phyloP scores from a whole-genome alignment of 2,329 filamentous ascomycete species.

The Fusarium mangiferae region DNA sequence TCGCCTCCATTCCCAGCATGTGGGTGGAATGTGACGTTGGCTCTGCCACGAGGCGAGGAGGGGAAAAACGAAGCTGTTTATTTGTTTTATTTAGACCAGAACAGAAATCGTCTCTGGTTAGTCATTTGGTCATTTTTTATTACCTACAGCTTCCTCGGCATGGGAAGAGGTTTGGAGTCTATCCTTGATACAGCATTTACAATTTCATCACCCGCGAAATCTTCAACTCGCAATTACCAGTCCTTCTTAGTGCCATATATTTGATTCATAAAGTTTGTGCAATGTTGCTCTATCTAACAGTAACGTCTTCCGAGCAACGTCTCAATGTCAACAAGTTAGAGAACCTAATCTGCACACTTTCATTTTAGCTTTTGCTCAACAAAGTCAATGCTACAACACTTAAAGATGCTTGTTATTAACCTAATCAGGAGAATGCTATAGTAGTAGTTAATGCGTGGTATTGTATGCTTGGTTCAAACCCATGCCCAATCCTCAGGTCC shows the following conservation, averaged over 20 bases:
- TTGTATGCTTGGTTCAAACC: constrained; percentile 18
- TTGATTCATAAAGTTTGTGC: neutral
- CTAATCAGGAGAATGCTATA: constrained; percentile 29
- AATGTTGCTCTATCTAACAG: neutral
- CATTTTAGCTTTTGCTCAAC: neutral
- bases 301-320: neutral
- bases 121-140: constrained; percentile 16
- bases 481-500: constrained; percentile 17
- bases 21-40: constrained; percentile 7
- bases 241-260: neutral
- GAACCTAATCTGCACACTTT: neutral
- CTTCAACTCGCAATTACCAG: neutral
- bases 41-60: neutral
- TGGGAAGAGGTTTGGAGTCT: constrained; percentile 22
- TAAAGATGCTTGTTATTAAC: constrained; percentile 31
- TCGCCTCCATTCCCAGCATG: neutral
- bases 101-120: constrained; percentile 13
- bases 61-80: constrained; percentile 1
- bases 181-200: constrained; percentile 33
- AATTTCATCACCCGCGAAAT: constrained; percentile 22
- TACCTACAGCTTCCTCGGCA: neutral
- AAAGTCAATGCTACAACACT: neutral
- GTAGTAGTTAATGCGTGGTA: constrained; percentile 12
- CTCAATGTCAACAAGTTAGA: neutral
- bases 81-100: constrained; percentile 16